A percentile compares a stretch with the other conserved stretches of the same genome.
phyloP scores from a whole-genome alignment of 2,329 filamentous ascomycete genomes.

The Juglanconis juglandina region DNA sequence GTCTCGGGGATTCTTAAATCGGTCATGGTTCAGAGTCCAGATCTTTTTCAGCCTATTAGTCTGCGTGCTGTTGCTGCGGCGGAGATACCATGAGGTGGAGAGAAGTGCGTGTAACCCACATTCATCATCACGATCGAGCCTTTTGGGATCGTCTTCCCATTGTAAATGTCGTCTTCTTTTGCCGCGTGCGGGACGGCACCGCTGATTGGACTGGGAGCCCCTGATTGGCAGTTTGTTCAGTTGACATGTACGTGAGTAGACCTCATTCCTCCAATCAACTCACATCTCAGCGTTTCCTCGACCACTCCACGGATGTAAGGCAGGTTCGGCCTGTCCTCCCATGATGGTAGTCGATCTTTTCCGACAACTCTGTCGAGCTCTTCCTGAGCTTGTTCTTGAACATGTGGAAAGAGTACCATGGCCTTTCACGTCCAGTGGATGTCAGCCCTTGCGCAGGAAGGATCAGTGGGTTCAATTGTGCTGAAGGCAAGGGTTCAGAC shows the following conservation, averaged over 20 bases:
- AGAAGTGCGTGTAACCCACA: background rate
- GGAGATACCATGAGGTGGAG: background rate
- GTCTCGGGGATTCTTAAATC: background rate
- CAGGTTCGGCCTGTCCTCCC: background rate
- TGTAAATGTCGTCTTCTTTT: background rate
- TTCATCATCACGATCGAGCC: constrained; percentile 5
- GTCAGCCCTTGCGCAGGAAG: no score
- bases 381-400: background rate
- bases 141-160: background rate
- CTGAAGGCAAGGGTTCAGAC: background rate
- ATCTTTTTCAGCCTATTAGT: background rate
- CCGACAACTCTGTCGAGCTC: background rate
- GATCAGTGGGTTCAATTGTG: background rate
- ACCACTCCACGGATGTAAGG: background rate
- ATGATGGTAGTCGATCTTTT: background rate
- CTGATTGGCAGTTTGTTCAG: background rate
- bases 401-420: background rate
- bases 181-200: background rate
- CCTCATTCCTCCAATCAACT: background rate
- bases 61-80: background rate
- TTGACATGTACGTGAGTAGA: background rate
- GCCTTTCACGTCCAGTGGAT: background rate
- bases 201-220: constrained; percentile 2
- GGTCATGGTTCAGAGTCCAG: background rate
- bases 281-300: background rate